Conservation (phyloP, 495 filamentous ascomycete genomes). For the Beverwykella pulmonaria region DNA sequence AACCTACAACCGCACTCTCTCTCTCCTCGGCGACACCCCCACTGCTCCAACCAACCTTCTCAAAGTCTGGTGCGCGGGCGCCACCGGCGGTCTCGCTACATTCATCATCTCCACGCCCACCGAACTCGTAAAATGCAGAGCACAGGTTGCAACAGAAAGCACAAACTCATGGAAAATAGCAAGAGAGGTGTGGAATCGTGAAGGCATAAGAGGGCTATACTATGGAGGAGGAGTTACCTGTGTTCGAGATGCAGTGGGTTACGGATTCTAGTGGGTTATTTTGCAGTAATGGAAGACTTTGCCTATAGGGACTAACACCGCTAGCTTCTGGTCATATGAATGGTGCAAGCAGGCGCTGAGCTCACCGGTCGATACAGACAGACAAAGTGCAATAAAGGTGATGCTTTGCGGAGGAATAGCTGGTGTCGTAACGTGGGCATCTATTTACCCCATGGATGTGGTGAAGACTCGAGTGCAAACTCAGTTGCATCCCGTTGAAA, state of each 20-base stretch:
- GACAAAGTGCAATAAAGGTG: constrained; percentile 61
- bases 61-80: constrained; percentile 75
- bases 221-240: constrained; percentile 77
- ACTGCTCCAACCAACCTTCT: constrained; percentile 45
- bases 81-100: constrained; percentile 74
- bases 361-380: constrained; percentile 46
- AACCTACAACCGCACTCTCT: constrained; percentile 76
- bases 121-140: constrained; percentile 83
- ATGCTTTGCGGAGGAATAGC: constrained; percentile 83
- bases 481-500: constrained; percentile 45
- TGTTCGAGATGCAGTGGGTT: constrained; percentile 79
- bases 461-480: constrained; percentile 86
- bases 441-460: constrained; percentile 85
- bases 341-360: constrained; percentile 60
- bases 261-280: constrained; percentile 78
- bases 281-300: constrained; percentile 9
- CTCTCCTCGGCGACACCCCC: constrained; percentile 51
- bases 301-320: not conserved
- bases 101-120: constrained; percentile 82
- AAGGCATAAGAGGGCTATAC: constrained; percentile 73
- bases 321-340: constrained; percentile 84
- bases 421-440: constrained; percentile 81
- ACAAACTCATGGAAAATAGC: constrained; percentile 61
- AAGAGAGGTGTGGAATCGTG: constrained; percentile 58
- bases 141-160: constrained; percentile 57